Evolutionary conservation across 1,139 yeast genomes (phyloP).

Genomic region (Blastobotrys aristatus): DNA sequence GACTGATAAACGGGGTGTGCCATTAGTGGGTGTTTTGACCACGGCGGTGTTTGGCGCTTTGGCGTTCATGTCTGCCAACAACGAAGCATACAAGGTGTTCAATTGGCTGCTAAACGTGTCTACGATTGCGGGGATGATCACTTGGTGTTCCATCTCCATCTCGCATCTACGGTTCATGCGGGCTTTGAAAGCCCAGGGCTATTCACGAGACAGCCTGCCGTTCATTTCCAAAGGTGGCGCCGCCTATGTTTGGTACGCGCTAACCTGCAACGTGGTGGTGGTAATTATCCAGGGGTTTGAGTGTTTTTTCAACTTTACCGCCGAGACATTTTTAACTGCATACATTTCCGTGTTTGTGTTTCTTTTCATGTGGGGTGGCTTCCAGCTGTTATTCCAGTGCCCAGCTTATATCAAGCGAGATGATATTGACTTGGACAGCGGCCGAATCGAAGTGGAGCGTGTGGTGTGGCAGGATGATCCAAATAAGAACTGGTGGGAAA

Average conservation of each 20-base stretch:
- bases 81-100: conserved; percentile 59
- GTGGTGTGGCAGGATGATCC: conserved; percentile 14
- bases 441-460: conserved; percentile 50
- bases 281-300: conserved; percentile 63
- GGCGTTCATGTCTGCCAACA: conserved; percentile 54
- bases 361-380: conserved; percentile 48
- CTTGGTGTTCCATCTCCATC: conserved; percentile 58
- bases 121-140: conserved; percentile 75
- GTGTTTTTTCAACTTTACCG: conserved; percentile 57
- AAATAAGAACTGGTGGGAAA: conserved; percentile 15
- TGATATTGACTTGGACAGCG: conserved; percentile 66
- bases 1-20: conserved; percentile 55
- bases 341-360: conserved; percentile 62
- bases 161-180: conserved; percentile 61
- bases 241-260: conserved; percentile 30
- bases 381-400: conserved; percentile 48
- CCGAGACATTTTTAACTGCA: conserved; percentile 56
- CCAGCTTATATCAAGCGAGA: conserved; percentile 53
- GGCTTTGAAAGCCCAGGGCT: conserved; percentile 56
- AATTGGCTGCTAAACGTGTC: conserved; percentile 71
- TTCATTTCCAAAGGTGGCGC: conserved; percentile 41
- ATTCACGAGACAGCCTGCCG: conserved; percentile 52
- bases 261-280: conserved; percentile 50
- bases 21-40: conserved; percentile 45
- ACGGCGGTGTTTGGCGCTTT: conserved; percentile 47